Percentiles rank a stretch among this genome's conserved stretches.
Evolutionary conservation across 2,329 filamentous ascomycete genomes (phyloP).

Genomic region (Phaeosphaeria sp.): DNA sequence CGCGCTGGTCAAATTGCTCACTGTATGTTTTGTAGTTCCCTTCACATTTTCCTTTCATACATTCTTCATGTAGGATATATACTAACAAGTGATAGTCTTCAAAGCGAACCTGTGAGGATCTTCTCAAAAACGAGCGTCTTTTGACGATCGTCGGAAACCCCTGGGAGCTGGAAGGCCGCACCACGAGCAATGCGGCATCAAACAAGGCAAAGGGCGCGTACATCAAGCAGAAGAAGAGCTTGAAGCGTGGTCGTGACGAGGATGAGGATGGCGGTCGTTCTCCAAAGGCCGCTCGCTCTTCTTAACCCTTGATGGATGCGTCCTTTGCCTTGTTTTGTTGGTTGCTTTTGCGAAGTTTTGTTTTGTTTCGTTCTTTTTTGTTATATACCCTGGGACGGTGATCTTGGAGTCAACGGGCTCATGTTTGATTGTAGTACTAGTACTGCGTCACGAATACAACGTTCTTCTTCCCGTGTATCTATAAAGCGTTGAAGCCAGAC

Average conservation of each 20-base stretch:
- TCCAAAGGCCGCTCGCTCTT: not conserved
- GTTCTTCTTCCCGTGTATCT: not conserved
- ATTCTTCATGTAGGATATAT: not conserved
- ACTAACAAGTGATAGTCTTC: conserved; percentile 4
- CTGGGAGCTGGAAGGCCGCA: conserved; percentile 3
- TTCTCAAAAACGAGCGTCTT: conserved; percentile 18
- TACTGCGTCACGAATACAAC: not conserved
- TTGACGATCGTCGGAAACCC: conserved; percentile 13
- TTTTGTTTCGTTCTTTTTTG: not conserved
- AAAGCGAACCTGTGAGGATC: conserved; percentile 13
- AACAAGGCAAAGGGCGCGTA: conserved; percentile 23
- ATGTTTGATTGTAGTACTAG: not conserved
- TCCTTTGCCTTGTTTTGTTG: not conserved
- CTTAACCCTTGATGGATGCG: not conserved
- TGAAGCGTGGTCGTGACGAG: not conserved
- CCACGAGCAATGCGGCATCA: conserved; percentile 11
- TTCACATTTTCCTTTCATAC: not conserved
- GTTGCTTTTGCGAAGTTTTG: not conserved
- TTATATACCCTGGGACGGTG: not conserved
- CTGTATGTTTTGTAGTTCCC: not conserved
- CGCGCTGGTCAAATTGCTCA: conserved; percentile 8
- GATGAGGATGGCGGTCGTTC: not conserved
- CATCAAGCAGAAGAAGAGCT: not conserved
- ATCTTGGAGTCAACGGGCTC: not conserved
- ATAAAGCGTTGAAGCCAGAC: not conserved